Evolutionary conservation across 2,329 filamentous ascomycete genomes (phyloP).

Genomic region (Ilyonectria sp.): DNA sequence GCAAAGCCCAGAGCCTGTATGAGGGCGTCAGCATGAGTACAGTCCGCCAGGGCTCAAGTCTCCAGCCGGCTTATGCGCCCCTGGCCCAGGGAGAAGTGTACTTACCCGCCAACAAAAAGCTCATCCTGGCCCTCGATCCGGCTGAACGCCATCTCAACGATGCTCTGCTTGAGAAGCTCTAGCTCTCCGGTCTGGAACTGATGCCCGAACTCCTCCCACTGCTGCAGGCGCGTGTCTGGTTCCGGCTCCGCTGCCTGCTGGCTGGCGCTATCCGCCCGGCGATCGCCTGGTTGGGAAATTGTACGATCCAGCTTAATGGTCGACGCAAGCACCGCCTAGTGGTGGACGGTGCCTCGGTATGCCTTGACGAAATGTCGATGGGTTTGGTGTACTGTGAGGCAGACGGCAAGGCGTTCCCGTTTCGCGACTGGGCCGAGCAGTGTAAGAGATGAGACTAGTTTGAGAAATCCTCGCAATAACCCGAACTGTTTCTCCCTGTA

Average conservation of each 20-base stretch:
- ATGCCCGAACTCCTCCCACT: constrained; percentile 48
- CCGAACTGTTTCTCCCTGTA: neutral
- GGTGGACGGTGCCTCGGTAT: neutral
- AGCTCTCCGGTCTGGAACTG: constrained; percentile 40
- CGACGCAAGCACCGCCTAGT: constrained; percentile 1
- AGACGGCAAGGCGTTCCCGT: constrained; percentile 23
- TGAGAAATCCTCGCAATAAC: neutral
- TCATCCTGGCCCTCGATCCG: constrained; percentile 59
- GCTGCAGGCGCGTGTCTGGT: constrained; percentile 32
- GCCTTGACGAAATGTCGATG: constrained; percentile 9
- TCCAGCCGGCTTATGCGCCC: constrained; percentile 15
- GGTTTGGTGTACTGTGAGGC: constrained; percentile 13
- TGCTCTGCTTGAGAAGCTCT: constrained; percentile 49
- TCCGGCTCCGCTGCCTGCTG: neutral
- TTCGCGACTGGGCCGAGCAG: neutral
- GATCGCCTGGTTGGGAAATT: constrained; percentile 7
- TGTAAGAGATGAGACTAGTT: neutral
- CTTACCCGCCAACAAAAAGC: constrained; percentile 59
- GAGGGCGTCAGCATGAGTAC: constrained; percentile 38
- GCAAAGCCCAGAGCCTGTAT: constrained; percentile 82
- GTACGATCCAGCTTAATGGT: constrained; percentile 15
- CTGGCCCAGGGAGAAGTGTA: constrained; percentile 31
- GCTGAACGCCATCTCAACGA: constrained; percentile 59
- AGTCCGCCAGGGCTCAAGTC: neutral
- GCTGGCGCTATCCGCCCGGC: constrained; percentile 7